These are phyloP conservation scores for Annona squamosa DNA, from an alignment of 164 flowering plant species.

Conservation along the genomic window DNA sequence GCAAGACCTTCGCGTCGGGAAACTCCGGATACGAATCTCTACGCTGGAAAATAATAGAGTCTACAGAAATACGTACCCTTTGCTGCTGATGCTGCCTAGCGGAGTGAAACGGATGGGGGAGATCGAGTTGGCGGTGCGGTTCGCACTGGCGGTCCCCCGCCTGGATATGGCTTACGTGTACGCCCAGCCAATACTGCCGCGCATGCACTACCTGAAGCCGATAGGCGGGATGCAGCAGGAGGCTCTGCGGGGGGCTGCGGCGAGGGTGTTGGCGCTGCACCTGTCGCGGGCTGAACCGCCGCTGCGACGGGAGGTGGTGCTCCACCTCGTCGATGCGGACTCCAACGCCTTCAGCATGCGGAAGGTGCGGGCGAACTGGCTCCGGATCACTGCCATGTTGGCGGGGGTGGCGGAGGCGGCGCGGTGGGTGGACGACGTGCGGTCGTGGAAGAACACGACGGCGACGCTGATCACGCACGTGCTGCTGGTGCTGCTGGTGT, in stretches of 20 bases:
- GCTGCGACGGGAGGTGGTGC: conserved; percentile 57
- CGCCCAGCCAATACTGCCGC: conserved; percentile 58
- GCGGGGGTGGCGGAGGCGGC: conserved; percentile 41
- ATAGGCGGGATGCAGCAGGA: conserved; percentile 61
- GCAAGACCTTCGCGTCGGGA: conserved; percentile 69
- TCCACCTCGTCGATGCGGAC: conserved; percentile 68
- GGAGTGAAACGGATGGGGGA: conserved; percentile 79
- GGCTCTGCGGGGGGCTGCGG: conserved; percentile 35
- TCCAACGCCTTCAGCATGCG: conserved; percentile 70
- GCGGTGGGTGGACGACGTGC: conserved; percentile 63
- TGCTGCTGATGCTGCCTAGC: conserved; percentile 33
- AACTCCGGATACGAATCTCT: conserved; percentile 74
- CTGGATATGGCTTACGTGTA: conserved; percentile 66
- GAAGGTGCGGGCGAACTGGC: conserved; percentile 73
- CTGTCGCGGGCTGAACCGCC: conserved; percentile 83
- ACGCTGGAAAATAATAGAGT: conserved; percentile 54
- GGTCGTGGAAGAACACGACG: conserved; percentile 78
- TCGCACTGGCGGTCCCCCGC: conserved; percentile 37
- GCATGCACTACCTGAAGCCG: conserved; percentile 81
- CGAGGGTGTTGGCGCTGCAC: conserved; percentile 47
- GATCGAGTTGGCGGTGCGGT: conserved; percentile 65
- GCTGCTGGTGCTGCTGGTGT: conserved; percentile 62
- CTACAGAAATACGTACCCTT: conserved; percentile 54
- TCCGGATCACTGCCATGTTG: conserved; percentile 46
- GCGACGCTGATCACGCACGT: conserved; percentile 71